phyloP scores from a whole-genome alignment of 2,329 filamentous ascomycete genomes.

The Aureobasidium sp. region DNA sequence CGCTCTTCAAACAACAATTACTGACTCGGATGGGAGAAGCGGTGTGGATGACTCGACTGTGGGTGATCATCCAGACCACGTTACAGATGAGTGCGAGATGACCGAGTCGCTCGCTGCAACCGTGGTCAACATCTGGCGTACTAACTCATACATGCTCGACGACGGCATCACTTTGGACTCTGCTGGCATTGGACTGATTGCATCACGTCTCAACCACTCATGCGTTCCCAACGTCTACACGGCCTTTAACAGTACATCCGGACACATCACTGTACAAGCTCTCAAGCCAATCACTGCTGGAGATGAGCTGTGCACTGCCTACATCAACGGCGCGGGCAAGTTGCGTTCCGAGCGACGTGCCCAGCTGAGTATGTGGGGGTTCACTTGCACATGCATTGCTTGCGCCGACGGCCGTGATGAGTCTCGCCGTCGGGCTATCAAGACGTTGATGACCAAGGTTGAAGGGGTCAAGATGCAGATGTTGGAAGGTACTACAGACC shows the following conservation, averaged over 20 bases:
- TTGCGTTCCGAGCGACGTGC: conserved; percentile 14
- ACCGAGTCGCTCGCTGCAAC: not conserved
- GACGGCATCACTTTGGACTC: not conserved
- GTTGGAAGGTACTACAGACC: not conserved
- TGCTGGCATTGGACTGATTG: conserved; percentile 7
- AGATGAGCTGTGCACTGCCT: conserved; percentile 23
- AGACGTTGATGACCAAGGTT: not conserved
- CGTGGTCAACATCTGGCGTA: conserved; percentile 10
- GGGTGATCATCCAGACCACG: not conserved
- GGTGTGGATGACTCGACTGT: not conserved
- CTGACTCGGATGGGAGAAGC: not conserved
- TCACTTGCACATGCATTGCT: conserved; percentile 24
- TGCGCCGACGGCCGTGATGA: conserved; percentile 20
- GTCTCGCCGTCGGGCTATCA: not conserved
- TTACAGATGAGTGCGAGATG: not conserved
- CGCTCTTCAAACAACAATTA: not conserved
- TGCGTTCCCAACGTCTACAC: conserved; percentile 18
- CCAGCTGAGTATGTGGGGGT: conserved; percentile 22
- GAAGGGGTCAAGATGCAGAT: not conserved
- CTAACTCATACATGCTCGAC: conserved; percentile 7
- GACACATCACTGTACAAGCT: conserved; percentile 21
- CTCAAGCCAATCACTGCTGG: conserved; percentile 24
- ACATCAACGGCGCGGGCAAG: conserved; percentile 17
- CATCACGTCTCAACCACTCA: conserved; percentile 18
- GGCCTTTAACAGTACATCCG: conserved; percentile 12